phyloP scores from a whole-genome alignment of 108 stramenopile species.

The Cyclotella distinguenda region DNA sequence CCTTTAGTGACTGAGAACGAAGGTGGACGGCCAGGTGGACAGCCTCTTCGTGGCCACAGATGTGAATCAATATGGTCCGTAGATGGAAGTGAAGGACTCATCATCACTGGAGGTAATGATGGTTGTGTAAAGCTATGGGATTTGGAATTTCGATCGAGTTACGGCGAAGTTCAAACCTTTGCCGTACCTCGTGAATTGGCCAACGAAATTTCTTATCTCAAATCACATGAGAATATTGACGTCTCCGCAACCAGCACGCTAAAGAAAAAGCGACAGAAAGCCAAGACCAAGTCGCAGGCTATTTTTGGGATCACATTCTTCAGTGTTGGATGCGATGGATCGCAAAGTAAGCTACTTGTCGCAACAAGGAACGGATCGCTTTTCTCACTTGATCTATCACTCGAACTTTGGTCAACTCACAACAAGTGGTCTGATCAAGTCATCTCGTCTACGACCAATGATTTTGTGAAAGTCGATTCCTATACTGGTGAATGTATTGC shows the following conservation, averaged over 20 bases:
- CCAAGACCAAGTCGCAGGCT: conserved; percentile 42
- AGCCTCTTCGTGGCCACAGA: conserved; percentile 37
- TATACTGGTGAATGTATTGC: conserved; percentile 59
- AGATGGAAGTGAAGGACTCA: conserved; percentile 39
- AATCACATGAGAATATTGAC: too few species aligned
- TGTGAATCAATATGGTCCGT: conserved; percentile 62
- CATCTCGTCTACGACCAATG: conserved; percentile 1
- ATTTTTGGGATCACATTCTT: conserved; percentile 65
- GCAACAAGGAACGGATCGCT: conserved; percentile 60
- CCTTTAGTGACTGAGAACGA: conserved; percentile 33
- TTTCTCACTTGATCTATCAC: conserved; percentile 38
- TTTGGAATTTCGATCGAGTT: conserved; percentile 32
- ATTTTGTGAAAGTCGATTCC: conserved; percentile 30
- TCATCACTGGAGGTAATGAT: conserved; percentile 66
- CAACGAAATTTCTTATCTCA: too few species aligned
- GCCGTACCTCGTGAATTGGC: not conserved
- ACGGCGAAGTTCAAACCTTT: not conserved
- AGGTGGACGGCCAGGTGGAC: conserved; percentile 24
- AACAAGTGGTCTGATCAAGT: conserved; percentile 51
- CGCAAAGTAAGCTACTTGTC: conserved; percentile 34
- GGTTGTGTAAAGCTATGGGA: conserved; percentile 57
- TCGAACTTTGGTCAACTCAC: conserved; percentile 32
- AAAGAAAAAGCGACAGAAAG: conserved; percentile 35
- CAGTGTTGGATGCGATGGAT: conserved; percentile 1
- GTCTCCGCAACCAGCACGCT: not conserved